Evolutionary conservation across 192 early-diverging fungal species (phyloP), one percentile per base, ranked within the genome.

Genomic region (Mortierella claussenii): DNA sequence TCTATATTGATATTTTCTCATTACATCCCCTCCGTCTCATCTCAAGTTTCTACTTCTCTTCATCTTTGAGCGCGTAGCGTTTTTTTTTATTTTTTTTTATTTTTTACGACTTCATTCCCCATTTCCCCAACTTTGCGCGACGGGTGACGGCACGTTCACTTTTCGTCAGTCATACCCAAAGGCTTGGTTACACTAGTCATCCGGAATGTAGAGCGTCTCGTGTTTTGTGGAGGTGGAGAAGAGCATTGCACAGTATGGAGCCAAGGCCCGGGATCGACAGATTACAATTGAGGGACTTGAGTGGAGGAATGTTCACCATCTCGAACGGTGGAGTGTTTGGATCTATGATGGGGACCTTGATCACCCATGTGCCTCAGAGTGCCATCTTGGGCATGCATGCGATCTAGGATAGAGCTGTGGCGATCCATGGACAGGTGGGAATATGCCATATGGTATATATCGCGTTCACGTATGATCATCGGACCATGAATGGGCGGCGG

Each of bases 311-410:
- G 49, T 99, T 99, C 80, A 99, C 97, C 65, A 96, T 99, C 57
- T 97, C 96, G 37, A 99, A 99, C 88, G 97, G 97, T 57, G 97
- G 97, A 47, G 95, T 98, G 34, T 99, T 96, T 81, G 97, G 97
- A 33, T 99, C 97, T 27, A 82, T 99, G 60, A 91, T 90, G 80
- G 97, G 97, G 40, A 99, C 97, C 13, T 96, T 96, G 50, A 98
- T 99, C 80, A 97, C 98, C 81, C 98, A 99, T 86, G 81, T 92
- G 79, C 97, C 97, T 50, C 97, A 99, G 81, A 87, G 91, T 43
- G 97, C 95, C 46, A 98, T 99, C 61, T 85, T 99, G 64, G 97
- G 97, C 37, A 99, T 99, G 97, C 97, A 99, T 82, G 94, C 91
- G 42, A 93, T 93, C 69, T 98, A 99, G 86, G 97, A 99, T 66